Evolutionary conservation across 306 rosid species (phyloP).

Genomic region (Urtica urens): DNA sequence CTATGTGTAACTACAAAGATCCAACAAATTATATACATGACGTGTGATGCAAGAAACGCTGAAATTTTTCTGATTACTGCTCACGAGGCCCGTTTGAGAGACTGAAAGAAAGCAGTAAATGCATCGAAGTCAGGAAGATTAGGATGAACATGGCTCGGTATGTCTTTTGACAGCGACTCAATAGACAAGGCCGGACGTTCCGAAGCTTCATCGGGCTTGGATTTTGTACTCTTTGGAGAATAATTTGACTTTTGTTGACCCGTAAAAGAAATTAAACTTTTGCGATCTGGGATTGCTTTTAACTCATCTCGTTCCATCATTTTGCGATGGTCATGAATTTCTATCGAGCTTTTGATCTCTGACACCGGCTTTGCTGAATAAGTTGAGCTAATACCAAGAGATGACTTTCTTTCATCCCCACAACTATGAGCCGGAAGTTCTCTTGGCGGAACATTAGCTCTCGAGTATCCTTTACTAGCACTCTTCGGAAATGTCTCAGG

Average conservation of each 20-base stretch:
- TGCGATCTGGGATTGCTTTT: no score
- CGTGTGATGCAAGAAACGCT: no score
- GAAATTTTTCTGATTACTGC: no score
- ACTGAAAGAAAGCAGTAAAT: constrained; percentile 50
- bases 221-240: constrained; percentile 17
- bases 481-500: constrained; percentile 11
- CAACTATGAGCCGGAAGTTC: constrained; percentile 20
- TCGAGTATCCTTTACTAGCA: constrained; percentile 6
- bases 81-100: constrained; percentile 51
- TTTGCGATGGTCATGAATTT: no score
- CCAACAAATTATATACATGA: no score
- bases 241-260: constrained; percentile 12
- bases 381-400: no score
- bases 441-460: not conserved
- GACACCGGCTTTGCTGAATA: no score
- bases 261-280: not conserved
- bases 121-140: constrained; percentile 77
- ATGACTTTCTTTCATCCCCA: no score
- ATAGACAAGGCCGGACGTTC: constrained; percentile 10
- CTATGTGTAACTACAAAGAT: no score
- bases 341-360: no score
- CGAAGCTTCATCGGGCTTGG: constrained; percentile 26
- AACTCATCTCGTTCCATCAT: no score
- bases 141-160: constrained; percentile 63
- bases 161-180: constrained; percentile 35